Conservation (phyloP, 768 basidiomycete genomes). For the Mycena crocata region DNA sequence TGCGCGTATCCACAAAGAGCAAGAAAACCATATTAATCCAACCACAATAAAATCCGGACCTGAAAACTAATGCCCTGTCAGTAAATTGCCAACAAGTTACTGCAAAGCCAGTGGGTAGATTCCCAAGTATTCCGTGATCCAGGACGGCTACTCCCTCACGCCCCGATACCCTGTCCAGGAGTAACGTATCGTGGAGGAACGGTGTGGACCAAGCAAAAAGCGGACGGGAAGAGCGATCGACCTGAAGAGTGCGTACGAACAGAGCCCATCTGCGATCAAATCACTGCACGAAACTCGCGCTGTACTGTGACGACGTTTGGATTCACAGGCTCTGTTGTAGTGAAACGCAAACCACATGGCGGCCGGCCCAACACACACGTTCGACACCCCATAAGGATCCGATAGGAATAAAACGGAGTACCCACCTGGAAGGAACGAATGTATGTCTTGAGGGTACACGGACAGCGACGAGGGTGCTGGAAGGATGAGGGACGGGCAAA, state of each 20-base stretch:
- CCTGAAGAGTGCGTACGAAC: neutral
- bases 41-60: too few species aligned
- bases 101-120: constrained; percentile 12
- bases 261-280: neutral
- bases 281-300: too few species aligned
- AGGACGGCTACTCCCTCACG: neutral
- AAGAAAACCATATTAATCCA: too few species aligned
- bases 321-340: neutral
- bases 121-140: constrained; percentile 8
- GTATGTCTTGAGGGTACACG: neutral
- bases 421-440: constrained; percentile 2
- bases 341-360: neutral
- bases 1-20: too few species aligned
- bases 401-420: neutral
- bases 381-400: neutral
- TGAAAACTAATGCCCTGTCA: too few species aligned
- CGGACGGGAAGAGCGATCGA: constrained; percentile 5
- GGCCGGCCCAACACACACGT: constrained; percentile 8
- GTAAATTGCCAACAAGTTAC: neutral
- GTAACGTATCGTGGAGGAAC: neutral
- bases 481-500: too few species aligned
- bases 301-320: neutral
- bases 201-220: constrained; percentile 15
- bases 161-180: neutral
- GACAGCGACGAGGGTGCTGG: too few species aligned